A percentile compares a stretch with the other conserved stretches of the same genome.
These are phyloP conservation scores for Fusarium marasasianum DNA, from an alignment of 2,329 filamentous ascomycete genomes.

Conservation along the genomic window DNA sequence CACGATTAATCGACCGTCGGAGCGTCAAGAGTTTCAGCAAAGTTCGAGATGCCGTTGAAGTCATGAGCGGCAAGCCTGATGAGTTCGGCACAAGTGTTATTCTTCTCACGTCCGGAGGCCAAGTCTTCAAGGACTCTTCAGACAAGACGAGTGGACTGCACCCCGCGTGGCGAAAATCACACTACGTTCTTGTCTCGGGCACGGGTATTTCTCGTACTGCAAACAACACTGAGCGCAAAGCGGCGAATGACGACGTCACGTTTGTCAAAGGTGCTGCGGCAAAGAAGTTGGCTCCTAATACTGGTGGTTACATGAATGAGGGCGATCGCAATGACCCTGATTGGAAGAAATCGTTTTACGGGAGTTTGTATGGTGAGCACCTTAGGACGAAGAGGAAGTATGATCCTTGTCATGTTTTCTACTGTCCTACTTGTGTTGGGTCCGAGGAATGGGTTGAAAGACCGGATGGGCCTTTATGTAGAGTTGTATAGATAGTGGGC, in stretches of 20 bases:
- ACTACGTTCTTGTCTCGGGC: slow-evolving; percentile 8
- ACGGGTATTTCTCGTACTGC: not conserved
- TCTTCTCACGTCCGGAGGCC: slow-evolving; percentile 15
- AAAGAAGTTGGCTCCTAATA: slow-evolving; percentile 24
- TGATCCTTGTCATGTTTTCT: slow-evolving; percentile 24
- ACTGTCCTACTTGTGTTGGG: slow-evolving; percentile 29
- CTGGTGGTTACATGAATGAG: slow-evolving; percentile 24
- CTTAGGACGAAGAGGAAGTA: slow-evolving; percentile 18
- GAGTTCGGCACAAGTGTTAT: slow-evolving; percentile 15
- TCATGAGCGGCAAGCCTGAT: slow-evolving; percentile 21
- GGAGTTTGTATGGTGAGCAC: slow-evolving; percentile 1
- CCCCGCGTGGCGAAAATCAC: slow-evolving; percentile 21
- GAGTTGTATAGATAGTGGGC: not conserved
- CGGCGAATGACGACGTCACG: slow-evolving; percentile 3
- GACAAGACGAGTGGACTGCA: slow-evolving; percentile 11
- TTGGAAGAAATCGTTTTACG: slow-evolving; percentile 14
- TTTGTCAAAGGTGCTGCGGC: slow-evolving; percentile 20
- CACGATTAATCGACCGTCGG: slow-evolving; percentile 10
- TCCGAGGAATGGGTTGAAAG: slow-evolving; percentile 17
- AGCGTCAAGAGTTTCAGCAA: not conserved
- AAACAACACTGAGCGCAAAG: not conserved
- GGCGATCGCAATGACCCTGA: slow-evolving; percentile 28
- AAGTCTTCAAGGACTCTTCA: slow-evolving; percentile 21
- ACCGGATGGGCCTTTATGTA: slow-evolving; percentile 17
- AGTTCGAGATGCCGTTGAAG: slow-evolving; percentile 8